phyloP scores from a whole-genome alignment of 169 alveolate species.

The Eimeria necatrix region DNA sequence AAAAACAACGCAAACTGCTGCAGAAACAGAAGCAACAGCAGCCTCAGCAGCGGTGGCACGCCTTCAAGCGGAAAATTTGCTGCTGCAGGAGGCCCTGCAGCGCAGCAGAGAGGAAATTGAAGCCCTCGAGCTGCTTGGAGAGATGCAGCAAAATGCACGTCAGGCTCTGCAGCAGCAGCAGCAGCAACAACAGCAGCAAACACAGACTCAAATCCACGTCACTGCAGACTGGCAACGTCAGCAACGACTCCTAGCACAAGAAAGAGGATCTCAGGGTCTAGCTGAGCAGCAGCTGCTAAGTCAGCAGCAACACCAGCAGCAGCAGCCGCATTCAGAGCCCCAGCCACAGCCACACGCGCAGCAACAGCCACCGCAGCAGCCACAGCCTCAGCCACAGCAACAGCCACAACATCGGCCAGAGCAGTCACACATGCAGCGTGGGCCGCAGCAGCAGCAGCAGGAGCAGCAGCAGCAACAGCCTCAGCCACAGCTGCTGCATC shows the following conservation, averaged over 20 bases:
- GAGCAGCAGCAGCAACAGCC: neutral
- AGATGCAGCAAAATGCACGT: neutral
- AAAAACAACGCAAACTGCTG: neutral
- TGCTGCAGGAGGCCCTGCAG: slow-evolving; percentile 48
- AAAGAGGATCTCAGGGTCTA: neutral
- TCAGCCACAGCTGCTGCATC: neutral
- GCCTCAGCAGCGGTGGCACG: neutral
- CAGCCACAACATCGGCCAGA: neutral
- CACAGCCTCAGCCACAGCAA: neutral
- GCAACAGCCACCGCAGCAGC: neutral
- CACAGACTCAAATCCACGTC: neutral
- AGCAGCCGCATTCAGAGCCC: neutral
- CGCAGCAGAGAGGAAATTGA: slow-evolving; percentile 17
- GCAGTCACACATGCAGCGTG: neutral
- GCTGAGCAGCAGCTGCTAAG: neutral
- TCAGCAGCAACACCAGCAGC: neutral
- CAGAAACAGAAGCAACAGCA: neutral
- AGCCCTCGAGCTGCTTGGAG: slow-evolving; percentile 3
- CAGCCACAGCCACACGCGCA: neutral
- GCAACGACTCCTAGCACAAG: neutral
- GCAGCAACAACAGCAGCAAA: neutral
- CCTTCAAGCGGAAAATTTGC: neutral
- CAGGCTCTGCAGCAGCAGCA: slow-evolving; percentile 42
- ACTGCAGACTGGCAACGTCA: neutral
- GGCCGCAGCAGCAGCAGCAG: neutral